Evolutionary conservation across 345 rosid species (phyloP), one percentile per base, ranked within the genome.

Genomic region (Linum lewisii): DNA sequence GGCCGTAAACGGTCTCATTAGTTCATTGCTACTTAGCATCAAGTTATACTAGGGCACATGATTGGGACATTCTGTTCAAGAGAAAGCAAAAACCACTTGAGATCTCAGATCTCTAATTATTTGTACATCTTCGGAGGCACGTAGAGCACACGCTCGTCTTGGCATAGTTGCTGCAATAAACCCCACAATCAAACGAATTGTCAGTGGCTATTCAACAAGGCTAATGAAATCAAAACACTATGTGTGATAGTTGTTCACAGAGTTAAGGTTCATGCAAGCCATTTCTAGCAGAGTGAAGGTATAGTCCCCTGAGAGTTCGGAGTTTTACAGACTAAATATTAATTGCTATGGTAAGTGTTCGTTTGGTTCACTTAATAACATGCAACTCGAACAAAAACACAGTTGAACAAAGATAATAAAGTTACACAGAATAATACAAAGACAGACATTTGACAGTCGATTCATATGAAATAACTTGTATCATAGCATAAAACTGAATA

Each of bases 131-230:
- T 87, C 0, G 96, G 98, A 4, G 84, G 84, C 54, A 77, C 77
- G 54, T 91, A 91, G 56, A 81, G 96, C 68, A 84, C 88, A 5
- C 75, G 81, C 62, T 73, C 89, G 29, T 91, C 98, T 81, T 85
- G 87, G 32, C 98, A 91, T 67, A 91, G 20, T 52, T 64, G 70
- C 95, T 91, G 86, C 77, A 76, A 32, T 42, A 4, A n/a, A n/a
- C n/a, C n/a, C n/a, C n/a, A n/a, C n/a, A n/a, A n/a, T n/a, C 15
- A 4, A 54, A 51, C 6, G 2, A 54, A 58, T 44, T 58, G 57
- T 52, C 16, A 9, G 24, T n/a, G n/a, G n/a, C 34, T 24, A 55
- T 42, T 54, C 24, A 7, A 19, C 19, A 3, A 32, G 32, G 22
- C 32, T 47, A 21, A 21, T 26, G 7, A 25, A 18, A 18, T 16